Evolutionary conservation across 2,329 filamentous ascomycete genomes (phyloP).

Genomic region (Mariannaea elegans): DNA sequence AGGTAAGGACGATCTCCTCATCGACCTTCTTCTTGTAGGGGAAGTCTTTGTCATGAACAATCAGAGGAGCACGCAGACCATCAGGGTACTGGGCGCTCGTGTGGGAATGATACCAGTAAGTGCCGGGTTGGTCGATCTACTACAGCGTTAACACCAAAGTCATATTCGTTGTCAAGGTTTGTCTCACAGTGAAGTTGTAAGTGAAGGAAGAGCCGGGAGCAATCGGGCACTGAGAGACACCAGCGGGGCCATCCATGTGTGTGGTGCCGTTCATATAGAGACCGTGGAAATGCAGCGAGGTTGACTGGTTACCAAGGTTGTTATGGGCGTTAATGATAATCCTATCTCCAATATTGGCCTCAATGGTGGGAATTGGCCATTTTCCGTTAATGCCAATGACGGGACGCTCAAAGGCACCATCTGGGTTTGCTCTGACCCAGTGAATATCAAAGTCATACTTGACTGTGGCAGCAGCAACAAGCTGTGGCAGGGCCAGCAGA

Average conservation of each 20-base stretch:
- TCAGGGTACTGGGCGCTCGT: constrained; percentile 74
- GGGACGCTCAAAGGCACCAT: constrained; percentile 67
- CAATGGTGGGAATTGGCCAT: constrained; percentile 77
- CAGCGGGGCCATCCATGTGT: constrained; percentile 75
- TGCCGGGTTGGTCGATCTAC: constrained; percentile 71
- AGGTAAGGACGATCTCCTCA: constrained; percentile 69
- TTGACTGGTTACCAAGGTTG: constrained; percentile 68
- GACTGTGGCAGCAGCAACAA: constrained; percentile 52
- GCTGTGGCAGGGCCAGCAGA: constrained; percentile 29
- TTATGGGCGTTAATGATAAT: constrained; percentile 68
- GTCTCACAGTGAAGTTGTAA: constrained; percentile 72
- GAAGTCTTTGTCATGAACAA: constrained; percentile 69
- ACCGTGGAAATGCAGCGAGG: constrained; percentile 76
- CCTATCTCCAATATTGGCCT: constrained; percentile 69
- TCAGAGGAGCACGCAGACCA: constrained; percentile 70
- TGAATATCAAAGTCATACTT: constrained; percentile 73
- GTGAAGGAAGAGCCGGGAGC: constrained; percentile 69
- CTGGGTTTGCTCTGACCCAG: constrained; percentile 78
- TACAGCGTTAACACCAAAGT: not conserved
- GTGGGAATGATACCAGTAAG: constrained; percentile 84
- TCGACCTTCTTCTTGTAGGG: constrained; percentile 67
- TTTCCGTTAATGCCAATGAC: constrained; percentile 80
- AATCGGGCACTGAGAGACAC: constrained; percentile 74
- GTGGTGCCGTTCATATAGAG: constrained; percentile 73
- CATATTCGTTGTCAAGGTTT: not conserved